Evolutionary conservation across 2,329 filamentous ascomycete species (phyloP), one percentile per base, ranked within the genome.

Genomic region (Calonectria naviculata): DNA sequence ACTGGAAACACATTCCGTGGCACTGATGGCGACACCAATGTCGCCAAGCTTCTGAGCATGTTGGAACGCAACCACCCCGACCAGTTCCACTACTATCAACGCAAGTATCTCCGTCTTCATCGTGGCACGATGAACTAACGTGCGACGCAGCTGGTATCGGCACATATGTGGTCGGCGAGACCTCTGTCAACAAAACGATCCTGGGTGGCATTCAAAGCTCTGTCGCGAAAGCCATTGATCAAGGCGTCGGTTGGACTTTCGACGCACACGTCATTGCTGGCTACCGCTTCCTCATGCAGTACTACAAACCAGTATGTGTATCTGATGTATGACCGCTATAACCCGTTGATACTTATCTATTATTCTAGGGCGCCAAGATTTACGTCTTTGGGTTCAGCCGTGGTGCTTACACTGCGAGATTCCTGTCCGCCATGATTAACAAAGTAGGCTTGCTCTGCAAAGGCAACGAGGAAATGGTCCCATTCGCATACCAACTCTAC

Each of bases 281-380:
- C 0, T 90, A 90, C 71, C 81, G 84, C 3, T 90, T 90, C 67
- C 73, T 89, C 24, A 89, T 90, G 88, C 84, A 86, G 12, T 65
- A 65, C 34, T 65, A 65, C 47, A 34, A 65, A 41, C 26, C 44
- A 26, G 62, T 65, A 12, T 29, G 62, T 24, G 8, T n/a, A n/a
- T n/a, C n/a, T n/a, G n/a, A n/a, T n/a, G n/a, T n/a, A n/a, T n/a
- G n/a, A n/a, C n/a, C n/a, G n/a, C n/a, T n/a, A n/a, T n/a, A n/a
- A n/a, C n/a, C n/a, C n/a, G n/a, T n/a, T n/a, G n/a, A n/a, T n/a
- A n/a, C n/a, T n/a, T n/a, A n/a, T n/a, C n/a, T n/a, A n/a, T n/a
- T 47, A 15, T 28, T 13, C 42, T 15, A 85, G 74, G 86, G 83
- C 1, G 86, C 86, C 71, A 83, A 84, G 54, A 87, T 89, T 31